These are phyloP conservation scores for Megacollybia platyphylla DNA, from an alignment of 1,284 basidiomycete species.

Conservation along the genomic window DNA sequence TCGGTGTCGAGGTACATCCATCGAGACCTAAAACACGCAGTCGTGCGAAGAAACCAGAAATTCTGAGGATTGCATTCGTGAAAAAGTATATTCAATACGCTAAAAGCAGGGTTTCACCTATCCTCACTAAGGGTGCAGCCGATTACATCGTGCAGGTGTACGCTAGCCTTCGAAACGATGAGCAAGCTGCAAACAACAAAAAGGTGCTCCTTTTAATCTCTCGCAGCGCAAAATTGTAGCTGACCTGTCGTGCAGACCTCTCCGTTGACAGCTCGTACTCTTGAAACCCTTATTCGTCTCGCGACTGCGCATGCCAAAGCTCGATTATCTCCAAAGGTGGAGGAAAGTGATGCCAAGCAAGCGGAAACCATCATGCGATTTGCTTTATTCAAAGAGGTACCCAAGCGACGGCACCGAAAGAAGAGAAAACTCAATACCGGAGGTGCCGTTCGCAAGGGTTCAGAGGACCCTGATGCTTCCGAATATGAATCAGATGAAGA, in stretches of 20 bases:
- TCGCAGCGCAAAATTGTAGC: neutral
- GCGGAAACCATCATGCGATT: constrained; percentile 96
- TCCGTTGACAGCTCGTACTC: constrained; percentile 94
- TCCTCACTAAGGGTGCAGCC: constrained; percentile 85
- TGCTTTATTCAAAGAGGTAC: constrained; percentile 96
- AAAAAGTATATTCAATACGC: constrained; percentile 99
- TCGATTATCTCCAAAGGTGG: constrained; percentile 77
- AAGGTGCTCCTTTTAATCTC: constrained; percentile 37
- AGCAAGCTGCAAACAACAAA: constrained; percentile 83
- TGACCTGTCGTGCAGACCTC: constrained; percentile 55
- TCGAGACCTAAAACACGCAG: constrained; percentile 36
- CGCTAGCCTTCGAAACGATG: constrained; percentile 85
- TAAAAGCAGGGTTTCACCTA: constrained; percentile 79
- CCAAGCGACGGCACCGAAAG: constrained; percentile 67
- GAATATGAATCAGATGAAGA: constrained; percentile 40
- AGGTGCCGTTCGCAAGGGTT: constrained; percentile 23
- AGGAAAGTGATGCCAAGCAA: constrained; percentile 77
- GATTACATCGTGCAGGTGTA: constrained; percentile 94
- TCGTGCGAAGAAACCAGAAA: constrained; percentile 63
- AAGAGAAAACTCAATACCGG: constrained; percentile 71
- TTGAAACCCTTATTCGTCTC: constrained; percentile 97
- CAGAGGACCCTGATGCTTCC: constrained; percentile 29
- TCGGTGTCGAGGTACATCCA: constrained; percentile 50
- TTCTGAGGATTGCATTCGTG: constrained; percentile 88
- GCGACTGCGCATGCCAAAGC: constrained; percentile 97